Evolutionary conservation across 1,284 basidiomycete species (phyloP), one percentile per base, ranked within the genome.

Genomic region (Moniliella sp.): DNA sequence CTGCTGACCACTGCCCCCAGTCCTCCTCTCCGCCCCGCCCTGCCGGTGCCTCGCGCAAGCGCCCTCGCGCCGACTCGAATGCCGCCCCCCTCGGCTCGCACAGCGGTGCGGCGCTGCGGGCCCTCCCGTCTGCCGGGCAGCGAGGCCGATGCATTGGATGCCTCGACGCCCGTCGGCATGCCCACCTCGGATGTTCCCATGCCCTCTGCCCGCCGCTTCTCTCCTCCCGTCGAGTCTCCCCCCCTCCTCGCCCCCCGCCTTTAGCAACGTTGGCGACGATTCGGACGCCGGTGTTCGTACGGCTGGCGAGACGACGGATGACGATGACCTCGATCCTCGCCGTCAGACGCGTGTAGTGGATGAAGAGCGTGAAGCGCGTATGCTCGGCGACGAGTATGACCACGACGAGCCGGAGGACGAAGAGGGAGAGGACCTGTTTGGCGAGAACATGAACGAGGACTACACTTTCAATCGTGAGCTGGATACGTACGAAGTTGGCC

Each of bases 391-490:
- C 16, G 64, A 70, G n/a, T 72, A 45, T 10, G 47, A 43, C 15
- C 40, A 72, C 4, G 80, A 76, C 5, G 72, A 73, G 23, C 81
- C 72, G 13, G 58, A 59, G 18, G 64, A 65, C 15, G 63, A 58
- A 13, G 80, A 84, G 15, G 83, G 81, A 19, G 86, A 91, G 61
- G 86, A 97, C 64, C 71, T 97, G 15, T 94, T 88, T 63, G 80
- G 71, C 27, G 76, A 88, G 10, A 69, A 68, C 25, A 62, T 70
- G 53, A 64, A 81, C 43, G 74, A 72, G 81, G 88, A 97, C 55
- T 94, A 97, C 62, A 74, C 75, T 11, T 66, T 67, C 9, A 86
- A 94, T 52, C 67, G 74, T 30, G 67, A 70, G 3, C 72, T 93
- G 3, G 91, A 99, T 62, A 68, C 64, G 18, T 99, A 97, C 64